Conservation (phyloP, 1,284 basidiomycete species). For the Puccinia triticina region DNA sequence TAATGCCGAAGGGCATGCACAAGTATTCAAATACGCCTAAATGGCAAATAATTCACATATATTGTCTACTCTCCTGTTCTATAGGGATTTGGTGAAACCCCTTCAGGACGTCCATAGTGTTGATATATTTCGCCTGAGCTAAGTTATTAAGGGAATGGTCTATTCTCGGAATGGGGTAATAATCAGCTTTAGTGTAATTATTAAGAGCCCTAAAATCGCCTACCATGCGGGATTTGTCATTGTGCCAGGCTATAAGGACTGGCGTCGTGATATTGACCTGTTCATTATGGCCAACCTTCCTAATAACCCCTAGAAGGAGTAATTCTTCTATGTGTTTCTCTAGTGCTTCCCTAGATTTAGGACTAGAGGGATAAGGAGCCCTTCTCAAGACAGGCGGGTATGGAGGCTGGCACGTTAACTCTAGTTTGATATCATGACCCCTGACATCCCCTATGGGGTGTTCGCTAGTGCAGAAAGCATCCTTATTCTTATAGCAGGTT, state of each 20-base stretch:
- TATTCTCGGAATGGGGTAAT: no score
- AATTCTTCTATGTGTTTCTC: constrained; percentile 13
- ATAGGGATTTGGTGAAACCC: constrained; percentile 18
- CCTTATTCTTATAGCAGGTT: background rate
- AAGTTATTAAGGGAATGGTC: constrained; percentile 11
- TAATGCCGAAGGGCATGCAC: no score
- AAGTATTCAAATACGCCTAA: no score
- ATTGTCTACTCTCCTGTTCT: no score
- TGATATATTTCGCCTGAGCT: constrained; percentile 4
- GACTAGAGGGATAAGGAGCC: constrained; percentile 10
- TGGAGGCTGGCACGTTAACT: background rate
- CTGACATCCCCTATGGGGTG: constrained; percentile 10
- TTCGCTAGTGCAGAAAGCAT: background rate
- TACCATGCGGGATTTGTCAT: constrained; percentile 11
- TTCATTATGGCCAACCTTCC: constrained; percentile 18
- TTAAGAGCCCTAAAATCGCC: constrained; percentile 11
- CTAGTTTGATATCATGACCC: constrained; percentile 14
- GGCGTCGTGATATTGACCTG: constrained; percentile 10
- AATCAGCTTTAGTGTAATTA: constrained; percentile 7
- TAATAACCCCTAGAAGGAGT: background rate
- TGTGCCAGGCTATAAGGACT: constrained; percentile 9
- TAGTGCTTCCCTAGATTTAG: constrained; percentile 11
- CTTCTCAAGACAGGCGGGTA: background rate
- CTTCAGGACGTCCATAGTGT: constrained; percentile 4
- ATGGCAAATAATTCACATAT: no score